Evolutionary conservation across 495 filamentous ascomycete species (phyloP), one percentile per base, ranked within the genome.

Genomic region (Penicillium waksmanii): DNA sequence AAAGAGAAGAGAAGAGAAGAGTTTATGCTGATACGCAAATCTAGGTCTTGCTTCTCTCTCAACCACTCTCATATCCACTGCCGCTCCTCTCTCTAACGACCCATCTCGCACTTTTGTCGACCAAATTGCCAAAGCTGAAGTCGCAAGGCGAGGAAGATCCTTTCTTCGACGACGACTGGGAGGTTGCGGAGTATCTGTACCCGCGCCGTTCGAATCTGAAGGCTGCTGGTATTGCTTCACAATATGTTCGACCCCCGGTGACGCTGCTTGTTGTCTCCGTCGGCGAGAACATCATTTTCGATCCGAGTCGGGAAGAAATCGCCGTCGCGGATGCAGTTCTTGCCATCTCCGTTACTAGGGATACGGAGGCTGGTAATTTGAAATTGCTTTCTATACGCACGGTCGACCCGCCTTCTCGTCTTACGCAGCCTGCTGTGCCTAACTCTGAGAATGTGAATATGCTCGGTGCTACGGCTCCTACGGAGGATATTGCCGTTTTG

Each of bases 121-220:
- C 94, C 7, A 88, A 89, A 56, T 84, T 98, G 3, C 95, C 95
- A 17, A 83, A 87, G 33, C 78, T 96, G 21, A 89, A 90, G 68
- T 96, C 91, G 21, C 86, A 92, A 66, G 81, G 81, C 54, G 93
- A 96, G 69, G 95, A 99, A 76, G 96, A 99, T 66, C 96, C 96
- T 2, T 86, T 96, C 66, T 98, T 99, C 79, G 89, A 97, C 79
- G 96, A 99, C 77, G 95, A 99, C 75, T 99, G 96, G 96, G 89
- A 87, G 36, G 89, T 87, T 35, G 84, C 92, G 2, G 73, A 85
- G 40, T 85, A 87, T 51, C 80, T 99, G 19, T 99, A 93, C 77
- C 85, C 89, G 1, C 78, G 82, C 38, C 55, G 70, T 44, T 60
- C 59, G 33, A 53, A 57, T 13, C 62, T 51, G 31, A 46, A 38